These are phyloP conservation scores for Ostreobium quekettii DNA, from an alignment of 139 green algal genomes.

Conservation along the genomic window DNA sequence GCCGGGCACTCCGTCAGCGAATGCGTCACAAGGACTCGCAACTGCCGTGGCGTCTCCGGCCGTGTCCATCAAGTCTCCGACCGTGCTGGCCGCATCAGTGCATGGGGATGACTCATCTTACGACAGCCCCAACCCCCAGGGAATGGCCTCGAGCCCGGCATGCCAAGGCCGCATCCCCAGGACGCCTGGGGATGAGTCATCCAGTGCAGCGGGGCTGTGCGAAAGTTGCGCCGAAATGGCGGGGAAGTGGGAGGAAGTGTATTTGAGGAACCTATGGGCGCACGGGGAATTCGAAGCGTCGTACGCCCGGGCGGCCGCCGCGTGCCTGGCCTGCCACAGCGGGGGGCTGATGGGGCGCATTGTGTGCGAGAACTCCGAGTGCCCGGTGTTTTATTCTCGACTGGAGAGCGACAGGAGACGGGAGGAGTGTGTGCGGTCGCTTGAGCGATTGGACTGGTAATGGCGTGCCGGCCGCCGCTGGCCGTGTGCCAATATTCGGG, in stretches of 20 bases:
- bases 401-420: conserved; percentile 15
- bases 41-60: neutral
- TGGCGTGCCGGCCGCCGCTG: too few species aligned
- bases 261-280: neutral
- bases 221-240: neutral
- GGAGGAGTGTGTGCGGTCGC: too few species aligned
- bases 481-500: too few species aligned
- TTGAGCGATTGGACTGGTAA: too few species aligned
- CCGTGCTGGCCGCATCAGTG: neutral
- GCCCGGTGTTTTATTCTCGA: conserved; percentile 40
- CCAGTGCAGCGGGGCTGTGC: neutral
- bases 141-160: neutral
- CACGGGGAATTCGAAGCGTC: neutral
- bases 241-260: conserved; percentile 1
- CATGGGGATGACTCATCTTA: neutral
- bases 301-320: neutral
- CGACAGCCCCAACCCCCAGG: neutral
- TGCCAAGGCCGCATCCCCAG: too few species aligned
- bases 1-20: neutral
- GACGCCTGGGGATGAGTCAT: too few species aligned
- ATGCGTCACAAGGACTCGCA: neutral
- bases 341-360: conserved; percentile 36
- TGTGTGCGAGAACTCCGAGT: conserved; percentile 64
- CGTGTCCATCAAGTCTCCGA: neutral
- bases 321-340: conserved; percentile 54